These are phyloP conservation scores for Elsinoe batatas DNA, from an alignment of 2,329 filamentous ascomycete genomes.

Conservation along the genomic window DNA sequence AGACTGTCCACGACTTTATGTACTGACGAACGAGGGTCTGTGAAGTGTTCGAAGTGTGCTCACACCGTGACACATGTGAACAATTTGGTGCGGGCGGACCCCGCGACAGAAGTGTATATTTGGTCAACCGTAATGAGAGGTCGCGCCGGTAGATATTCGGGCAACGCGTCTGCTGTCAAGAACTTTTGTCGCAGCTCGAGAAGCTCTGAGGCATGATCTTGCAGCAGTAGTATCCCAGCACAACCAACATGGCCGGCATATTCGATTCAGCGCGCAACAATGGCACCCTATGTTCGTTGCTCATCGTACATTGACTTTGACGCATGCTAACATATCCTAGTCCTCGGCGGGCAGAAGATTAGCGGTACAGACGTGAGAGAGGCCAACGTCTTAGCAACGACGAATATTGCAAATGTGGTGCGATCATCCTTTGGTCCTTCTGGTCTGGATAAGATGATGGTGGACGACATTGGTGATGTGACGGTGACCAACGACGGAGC, in stretches of 20 bases:
- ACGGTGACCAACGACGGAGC: constrained; percentile 98
- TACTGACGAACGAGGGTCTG: too few species aligned
- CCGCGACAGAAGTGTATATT: background rate
- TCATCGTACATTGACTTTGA: constrained; percentile 1
- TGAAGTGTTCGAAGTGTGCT: background rate
- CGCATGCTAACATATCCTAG: constrained; percentile 31
- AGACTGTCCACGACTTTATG: too few species aligned
- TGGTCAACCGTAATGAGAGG: background rate
- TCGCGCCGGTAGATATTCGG: constrained; percentile 11
- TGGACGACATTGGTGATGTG: constrained; percentile 98
- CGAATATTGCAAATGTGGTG: constrained; percentile 96
- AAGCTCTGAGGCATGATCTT: background rate
- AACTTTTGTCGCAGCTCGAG: constrained; percentile 12
- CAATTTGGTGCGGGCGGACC: constrained; percentile 9
- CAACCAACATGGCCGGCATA: constrained; percentile 70
- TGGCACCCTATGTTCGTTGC: constrained; percentile 69
- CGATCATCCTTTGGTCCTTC: constrained; percentile 98
- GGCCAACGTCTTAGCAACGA: constrained; percentile 92
- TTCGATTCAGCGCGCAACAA: constrained; percentile 89
- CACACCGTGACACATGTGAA: background rate
- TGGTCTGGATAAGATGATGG: constrained; percentile 99
- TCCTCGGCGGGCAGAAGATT: constrained; percentile 95
- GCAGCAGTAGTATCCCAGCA: background rate
- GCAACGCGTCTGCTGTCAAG: constrained; percentile 6
- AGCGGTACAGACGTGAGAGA: constrained; percentile 93